phyloP scores from a whole-genome alignment of 1,139 yeast species.

The Hanseniaspora gamundiae region DNA sequence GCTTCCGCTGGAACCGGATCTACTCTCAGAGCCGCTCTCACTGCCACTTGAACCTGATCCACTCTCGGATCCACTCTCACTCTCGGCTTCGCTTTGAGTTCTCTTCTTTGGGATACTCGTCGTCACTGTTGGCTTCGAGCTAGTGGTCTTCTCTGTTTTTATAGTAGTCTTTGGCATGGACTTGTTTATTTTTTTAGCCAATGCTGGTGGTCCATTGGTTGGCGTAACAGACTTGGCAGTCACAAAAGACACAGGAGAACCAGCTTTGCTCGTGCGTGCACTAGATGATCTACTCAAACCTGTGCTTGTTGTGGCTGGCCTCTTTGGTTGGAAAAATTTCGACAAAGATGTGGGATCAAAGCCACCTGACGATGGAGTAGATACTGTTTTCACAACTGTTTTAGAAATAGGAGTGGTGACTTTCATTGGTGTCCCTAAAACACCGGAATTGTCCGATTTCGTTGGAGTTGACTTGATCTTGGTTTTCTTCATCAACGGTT shows the following conservation, averaged over 20 bases:
- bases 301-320: conserved; percentile 12
- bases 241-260: conserved; percentile 1
- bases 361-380: conserved; percentile 5
- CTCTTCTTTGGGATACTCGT: conserved; percentile 17
- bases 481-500: background rate
- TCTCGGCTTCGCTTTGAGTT: conserved; percentile 11
- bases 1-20: background rate
- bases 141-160: background rate
- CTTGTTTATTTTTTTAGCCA: background rate
- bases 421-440: too few relatives aligned
- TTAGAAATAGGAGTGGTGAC: background rate
- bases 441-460: too few relatives aligned
- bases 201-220: background rate
- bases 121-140: conserved; percentile 2
- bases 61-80: conserved; percentile 10
- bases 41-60: background rate
- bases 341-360: conserved; percentile 26
- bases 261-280: conserved; percentile 8
- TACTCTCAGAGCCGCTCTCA: background rate
- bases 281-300: conserved; percentile 4
- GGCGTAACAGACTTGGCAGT: background rate
- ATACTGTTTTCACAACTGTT: background rate
- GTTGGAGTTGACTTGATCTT: background rate
- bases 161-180: too few relatives aligned
- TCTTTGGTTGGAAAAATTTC: conserved; percentile 25